These are phyloP conservation scores for Anthracocystis setariae DNA, from an alignment of 1,284 basidiomycete species.

Conservation along the genomic window DNA sequence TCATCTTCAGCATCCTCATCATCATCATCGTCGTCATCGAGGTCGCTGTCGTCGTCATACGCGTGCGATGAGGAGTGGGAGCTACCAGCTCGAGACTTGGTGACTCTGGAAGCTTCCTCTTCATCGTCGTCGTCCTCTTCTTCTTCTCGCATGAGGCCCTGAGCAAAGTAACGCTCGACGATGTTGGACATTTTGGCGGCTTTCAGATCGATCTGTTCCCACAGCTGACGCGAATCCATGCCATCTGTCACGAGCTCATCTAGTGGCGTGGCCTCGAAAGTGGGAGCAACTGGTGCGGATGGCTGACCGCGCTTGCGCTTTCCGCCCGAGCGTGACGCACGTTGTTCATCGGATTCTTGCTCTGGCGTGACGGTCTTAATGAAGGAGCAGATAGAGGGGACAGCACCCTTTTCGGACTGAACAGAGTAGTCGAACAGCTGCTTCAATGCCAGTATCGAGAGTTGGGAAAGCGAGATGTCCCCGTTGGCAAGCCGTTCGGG, in stretches of 20 bases:
- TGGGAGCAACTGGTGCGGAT: slow-evolving; percentile 52
- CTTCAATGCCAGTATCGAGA: slow-evolving; percentile 35
- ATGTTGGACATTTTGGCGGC: slow-evolving; percentile 47
- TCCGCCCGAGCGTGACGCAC: slow-evolving; percentile 33
- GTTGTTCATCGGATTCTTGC: slow-evolving; percentile 62
- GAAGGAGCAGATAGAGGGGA: slow-evolving; percentile 76
- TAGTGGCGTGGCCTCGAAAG: slow-evolving; percentile 79
- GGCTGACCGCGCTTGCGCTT: slow-evolving; percentile 53
- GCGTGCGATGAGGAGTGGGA: slow-evolving; percentile 16
- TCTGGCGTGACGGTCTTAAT: slow-evolving; percentile 73
- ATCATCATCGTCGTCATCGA: slow-evolving; percentile 26
- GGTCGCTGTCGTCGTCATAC: slow-evolving; percentile 3
- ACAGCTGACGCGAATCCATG: slow-evolving; percentile 88
- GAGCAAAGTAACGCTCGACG: slow-evolving; percentile 66
- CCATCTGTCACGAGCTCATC: slow-evolving; percentile 79
- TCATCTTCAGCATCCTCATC: slow-evolving; percentile 38
- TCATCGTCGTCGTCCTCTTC: slow-evolving; percentile 62
- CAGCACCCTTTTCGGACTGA: slow-evolving; percentile 74
- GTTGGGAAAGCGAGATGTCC: slow-evolving; percentile 23
- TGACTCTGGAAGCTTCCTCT: slow-evolving; percentile 29
- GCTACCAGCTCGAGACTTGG: slow-evolving; percentile 13
- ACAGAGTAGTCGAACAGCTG: slow-evolving; percentile 61
- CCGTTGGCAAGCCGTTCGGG: slow-evolving; percentile 38
- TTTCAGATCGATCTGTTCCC: slow-evolving; percentile 74
- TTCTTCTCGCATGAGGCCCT: slow-evolving; percentile 32